Conservation (phyloP, 2,329 filamentous ascomycete genomes). For the Fusarium redolens region DNA sequence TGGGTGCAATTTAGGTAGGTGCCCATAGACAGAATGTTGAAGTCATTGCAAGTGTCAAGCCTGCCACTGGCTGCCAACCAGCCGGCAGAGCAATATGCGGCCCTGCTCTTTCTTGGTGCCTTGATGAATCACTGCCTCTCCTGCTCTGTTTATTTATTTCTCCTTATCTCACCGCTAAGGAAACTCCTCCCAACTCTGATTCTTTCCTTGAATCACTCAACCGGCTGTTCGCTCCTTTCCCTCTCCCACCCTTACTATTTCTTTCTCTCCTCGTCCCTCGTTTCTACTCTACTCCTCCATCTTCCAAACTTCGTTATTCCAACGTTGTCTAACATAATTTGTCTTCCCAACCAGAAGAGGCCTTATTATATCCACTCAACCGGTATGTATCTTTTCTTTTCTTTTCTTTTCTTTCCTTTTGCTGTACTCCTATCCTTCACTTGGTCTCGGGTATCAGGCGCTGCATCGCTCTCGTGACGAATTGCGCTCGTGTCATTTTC, state of each 20-base stretch:
- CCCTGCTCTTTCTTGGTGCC: conserved; percentile 1
- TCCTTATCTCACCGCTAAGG: not conserved
- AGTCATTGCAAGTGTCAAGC: conserved; percentile 4
- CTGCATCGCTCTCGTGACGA: not conserved
- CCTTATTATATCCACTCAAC: conserved; percentile 21
- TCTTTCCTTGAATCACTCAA: conserved; percentile 27
- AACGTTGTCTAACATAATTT: conserved; percentile 30
- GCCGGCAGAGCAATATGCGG: conserved; percentile 2
- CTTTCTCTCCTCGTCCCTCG: conserved; percentile 22
- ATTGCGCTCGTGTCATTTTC: not conserved
- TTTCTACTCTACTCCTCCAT: conserved; percentile 15
- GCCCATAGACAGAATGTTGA: not conserved
- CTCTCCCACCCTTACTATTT: conserved; percentile 12
- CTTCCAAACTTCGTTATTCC: conserved; percentile 20
- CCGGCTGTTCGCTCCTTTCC: not conserved
- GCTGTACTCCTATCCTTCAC: not conserved
- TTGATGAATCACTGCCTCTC: conserved; percentile 35
- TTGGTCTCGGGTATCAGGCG: not conserved
- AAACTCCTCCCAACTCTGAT: conserved; percentile 9
- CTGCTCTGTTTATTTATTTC: not conserved
- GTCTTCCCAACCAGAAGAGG: conserved; percentile 7
- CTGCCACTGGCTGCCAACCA: conserved; percentile 18
- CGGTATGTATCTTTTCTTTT: conserved; percentile 15
- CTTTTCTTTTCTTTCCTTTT: not conserved
- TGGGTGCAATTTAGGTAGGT: not conserved